These are phyloP conservation scores for Millerozyma acaciae DNA, from an alignment of 805 yeast species.

Conservation along the genomic window DNA sequence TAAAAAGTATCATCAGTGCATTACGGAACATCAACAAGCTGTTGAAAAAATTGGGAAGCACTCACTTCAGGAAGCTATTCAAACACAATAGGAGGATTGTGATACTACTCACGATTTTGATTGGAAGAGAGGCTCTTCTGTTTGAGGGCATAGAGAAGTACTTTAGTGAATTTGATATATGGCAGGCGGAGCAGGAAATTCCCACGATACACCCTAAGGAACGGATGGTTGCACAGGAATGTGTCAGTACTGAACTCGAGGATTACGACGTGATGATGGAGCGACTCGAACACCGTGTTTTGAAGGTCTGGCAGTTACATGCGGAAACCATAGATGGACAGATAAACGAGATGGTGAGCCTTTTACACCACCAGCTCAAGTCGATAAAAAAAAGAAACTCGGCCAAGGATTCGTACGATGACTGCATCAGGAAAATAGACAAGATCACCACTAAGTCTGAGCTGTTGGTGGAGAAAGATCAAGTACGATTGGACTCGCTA, in stretches of 20 bases:
- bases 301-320: conserved; percentile 21
- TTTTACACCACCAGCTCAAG: conserved; percentile 34
- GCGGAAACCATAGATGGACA: conserved; percentile 27
- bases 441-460: conserved; percentile 31
- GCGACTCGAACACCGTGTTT: conserved; percentile 13
- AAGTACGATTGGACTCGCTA: conserved; percentile 25
- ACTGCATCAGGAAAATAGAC: conserved; percentile 33
- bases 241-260: conserved; percentile 24
- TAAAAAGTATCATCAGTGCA: conserved; percentile 40
- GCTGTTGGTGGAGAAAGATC: conserved; percentile 36
- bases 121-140: conserved; percentile 29
- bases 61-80: conserved; percentile 29
- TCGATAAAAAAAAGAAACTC: conserved; percentile 43
- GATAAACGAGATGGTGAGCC: conserved; percentile 36
- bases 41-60: conserved; percentile 18
- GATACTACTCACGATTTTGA: conserved; percentile 28
- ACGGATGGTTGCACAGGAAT: conserved; percentile 18
- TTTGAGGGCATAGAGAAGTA: conserved; percentile 30
- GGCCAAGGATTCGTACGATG: conserved; percentile 38
- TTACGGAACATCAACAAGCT: conserved; percentile 34
- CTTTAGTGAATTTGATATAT: conserved; percentile 27
- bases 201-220: conserved; percentile 38
- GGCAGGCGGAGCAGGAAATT: conserved; percentile 23
- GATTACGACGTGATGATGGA: conserved; percentile 21
- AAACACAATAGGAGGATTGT: conserved; percentile 28